A percentile compares a stretch with the other conserved stretches of the same genome.
Evolutionary conservation across 768 basidiomycete species (phyloP).

Genomic region (Clitopilus passeckerianus): DNA sequence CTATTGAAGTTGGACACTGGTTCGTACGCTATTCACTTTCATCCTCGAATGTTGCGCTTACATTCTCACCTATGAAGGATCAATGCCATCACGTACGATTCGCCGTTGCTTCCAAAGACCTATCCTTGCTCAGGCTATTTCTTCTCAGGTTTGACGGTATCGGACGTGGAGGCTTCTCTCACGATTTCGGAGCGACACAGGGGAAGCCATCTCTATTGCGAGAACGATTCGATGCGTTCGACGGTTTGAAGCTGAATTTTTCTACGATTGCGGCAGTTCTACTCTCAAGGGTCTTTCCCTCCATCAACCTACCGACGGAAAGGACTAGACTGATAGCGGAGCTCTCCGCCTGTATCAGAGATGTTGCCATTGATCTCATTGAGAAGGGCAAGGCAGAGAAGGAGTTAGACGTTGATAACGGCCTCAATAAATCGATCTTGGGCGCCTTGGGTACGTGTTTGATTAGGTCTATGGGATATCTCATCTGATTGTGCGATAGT

Average conservation of each 20-base stretch:
- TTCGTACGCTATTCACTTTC: constrained; percentile 8
- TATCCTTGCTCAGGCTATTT: background rate
- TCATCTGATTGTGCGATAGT: constrained; percentile 14
- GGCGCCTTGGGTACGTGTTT: constrained; percentile 24
- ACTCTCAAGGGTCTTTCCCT: constrained; percentile 30
- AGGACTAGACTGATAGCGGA: constrained; percentile 22
- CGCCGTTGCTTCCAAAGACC: background rate
- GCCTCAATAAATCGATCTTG: constrained; percentile 36
- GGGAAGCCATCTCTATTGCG: constrained; percentile 37
- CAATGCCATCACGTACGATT: constrained; percentile 38
- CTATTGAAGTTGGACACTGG: constrained; percentile 46
- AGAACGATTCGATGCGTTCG: constrained; percentile 33
- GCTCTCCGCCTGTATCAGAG: constrained; percentile 26
- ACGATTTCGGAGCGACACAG: constrained; percentile 49
- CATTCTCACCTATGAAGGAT: constrained; percentile 36
- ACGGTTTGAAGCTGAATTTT: constrained; percentile 16
- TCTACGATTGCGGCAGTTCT: constrained; percentile 26
- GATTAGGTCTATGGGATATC: background rate
- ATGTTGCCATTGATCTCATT: constrained; percentile 34
- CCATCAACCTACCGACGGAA: constrained; percentile 25
- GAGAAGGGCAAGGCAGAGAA: constrained; percentile 27
- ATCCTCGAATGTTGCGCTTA: background rate
- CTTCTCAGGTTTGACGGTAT: constrained; percentile 45
- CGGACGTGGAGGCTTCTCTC: constrained; percentile 55
- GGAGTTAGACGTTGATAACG: constrained; percentile 17